Evolutionary conservation across 2,329 filamentous ascomycete species (phyloP).

Genomic region (Pseudocercospora cruenta): DNA sequence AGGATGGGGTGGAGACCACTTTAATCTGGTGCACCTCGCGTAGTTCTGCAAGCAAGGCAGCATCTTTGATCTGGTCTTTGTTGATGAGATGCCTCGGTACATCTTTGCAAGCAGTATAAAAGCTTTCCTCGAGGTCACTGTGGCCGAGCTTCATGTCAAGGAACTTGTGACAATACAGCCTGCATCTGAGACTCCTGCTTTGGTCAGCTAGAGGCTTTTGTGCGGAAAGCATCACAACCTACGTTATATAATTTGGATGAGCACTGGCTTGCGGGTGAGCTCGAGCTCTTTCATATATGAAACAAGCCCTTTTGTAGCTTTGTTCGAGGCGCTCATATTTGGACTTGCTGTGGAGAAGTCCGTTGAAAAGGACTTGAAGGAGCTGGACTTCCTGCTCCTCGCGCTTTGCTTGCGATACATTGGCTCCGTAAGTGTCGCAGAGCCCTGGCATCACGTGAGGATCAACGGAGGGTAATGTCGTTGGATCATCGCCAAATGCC

Average conservation of each 20-base stretch:
- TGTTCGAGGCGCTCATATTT: background rate
- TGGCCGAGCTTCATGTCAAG: background rate
- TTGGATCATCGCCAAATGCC: background rate
- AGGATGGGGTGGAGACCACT: background rate
- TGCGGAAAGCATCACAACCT: background rate
- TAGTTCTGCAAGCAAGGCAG: background rate
- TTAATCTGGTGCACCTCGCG: background rate
- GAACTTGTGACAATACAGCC: background rate
- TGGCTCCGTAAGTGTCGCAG: background rate
- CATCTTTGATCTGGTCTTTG: background rate
- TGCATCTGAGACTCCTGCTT: background rate
- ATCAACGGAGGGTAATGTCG: background rate
- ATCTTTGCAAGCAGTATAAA: background rate
- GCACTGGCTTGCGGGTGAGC: background rate
- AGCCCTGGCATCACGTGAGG: background rate
- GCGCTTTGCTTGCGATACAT: background rate
- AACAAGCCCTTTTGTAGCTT: background rate
- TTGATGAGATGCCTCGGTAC: background rate
- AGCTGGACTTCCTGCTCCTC: background rate
- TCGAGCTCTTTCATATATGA: background rate
- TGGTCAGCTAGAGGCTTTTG: background rate
- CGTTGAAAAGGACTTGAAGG: background rate
- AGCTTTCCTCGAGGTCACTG: too few relatives aligned
- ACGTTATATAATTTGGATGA: background rate
- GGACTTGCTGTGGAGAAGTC: background rate